Evolutionary conservation across 139 green algal species (phyloP), one percentile per base, ranked within the genome.

Genomic region (Chlorella sorokiniana): DNA sequence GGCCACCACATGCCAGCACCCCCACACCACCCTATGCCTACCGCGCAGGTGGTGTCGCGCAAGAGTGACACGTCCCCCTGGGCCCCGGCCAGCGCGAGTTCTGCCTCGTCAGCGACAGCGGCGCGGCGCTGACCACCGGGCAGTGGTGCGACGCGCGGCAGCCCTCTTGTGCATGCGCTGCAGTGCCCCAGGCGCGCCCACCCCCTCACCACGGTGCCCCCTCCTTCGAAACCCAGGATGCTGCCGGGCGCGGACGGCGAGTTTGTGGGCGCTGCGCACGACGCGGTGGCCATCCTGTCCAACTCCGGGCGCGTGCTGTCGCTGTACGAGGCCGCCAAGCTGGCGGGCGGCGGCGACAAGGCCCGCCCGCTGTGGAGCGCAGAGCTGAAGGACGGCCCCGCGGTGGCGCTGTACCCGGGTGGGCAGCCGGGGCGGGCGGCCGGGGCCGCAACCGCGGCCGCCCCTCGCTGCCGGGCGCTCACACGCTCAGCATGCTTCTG

Each of bases 241-340:
- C 51, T 88, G 42, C 51, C 83, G n/a, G 88, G 88, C 52, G 76
- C 78, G 10, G 61, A 59, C 51, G 88, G 81, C 18, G 63, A 51
- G 6, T 92, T 91, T 80, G 68, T 82, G 27, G 88, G 88, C 1
- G 54, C 41, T 7, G 37, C 69, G n/a, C 78, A 92, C 38, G 81
- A 90, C 56, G 54, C 81, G 20, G 62, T 86, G 52, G 87, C 67
- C 23, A 75, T 92, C 25, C 71, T 92, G 31, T 71, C 48, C 41
- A 86, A 89, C 48, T 81, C 82, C 29, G 84, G 88, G n/a, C 45
- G 56, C 37, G 59, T 25, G 25, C 31, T 91, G 38, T 52, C 61
- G 8, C 65, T 90, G 25, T 91, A 86, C 48, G 86, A 91, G 44
- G 77, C 84, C 2, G 51, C 8, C 42, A 88, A 86, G 82, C 73